phyloP scores from a whole-genome alignment of 257 asterid genomes.

The Solanum virginianum region DNA sequence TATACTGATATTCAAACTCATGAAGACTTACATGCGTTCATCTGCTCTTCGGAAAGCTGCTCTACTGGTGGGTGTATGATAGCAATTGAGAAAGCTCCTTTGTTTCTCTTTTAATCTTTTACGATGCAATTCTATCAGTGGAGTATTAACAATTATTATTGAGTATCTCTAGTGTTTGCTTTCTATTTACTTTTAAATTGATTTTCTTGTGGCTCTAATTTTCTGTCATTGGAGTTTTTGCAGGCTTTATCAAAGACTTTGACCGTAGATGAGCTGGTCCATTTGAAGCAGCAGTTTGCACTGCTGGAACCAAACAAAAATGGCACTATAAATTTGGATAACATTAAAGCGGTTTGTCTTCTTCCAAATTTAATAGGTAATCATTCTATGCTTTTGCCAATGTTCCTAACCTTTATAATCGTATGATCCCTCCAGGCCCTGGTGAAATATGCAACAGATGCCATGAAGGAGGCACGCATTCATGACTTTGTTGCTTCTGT shows the following conservation, averaged over 20 bases:
- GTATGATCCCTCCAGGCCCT: slow-evolving; percentile 40
- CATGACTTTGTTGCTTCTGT: slow-evolving; percentile 79
- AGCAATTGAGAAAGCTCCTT: not conserved
- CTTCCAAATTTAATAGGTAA: not conserved
- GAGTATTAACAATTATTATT: not conserved
- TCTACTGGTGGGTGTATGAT: slow-evolving; percentile 34
- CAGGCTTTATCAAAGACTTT: slow-evolving; percentile 42
- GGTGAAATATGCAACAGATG: slow-evolving; percentile 60
- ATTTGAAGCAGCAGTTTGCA: slow-evolving; percentile 36
- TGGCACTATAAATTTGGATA: slow-evolving; percentile 38
- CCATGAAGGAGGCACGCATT: slow-evolving; percentile 75
- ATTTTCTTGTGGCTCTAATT: not conserved
- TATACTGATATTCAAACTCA: slow-evolving; percentile 61
- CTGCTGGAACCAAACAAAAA: slow-evolving; percentile 38
- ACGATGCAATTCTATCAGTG: not conserved
- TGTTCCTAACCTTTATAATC: not conserved
- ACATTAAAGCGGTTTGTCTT: slow-evolving; percentile 25
- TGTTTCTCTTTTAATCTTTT: not conserved
- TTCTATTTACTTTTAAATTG: not conserved
- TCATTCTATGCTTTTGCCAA: not conserved
- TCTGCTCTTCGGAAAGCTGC: slow-evolving; percentile 95
- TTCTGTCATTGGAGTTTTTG: not conserved
- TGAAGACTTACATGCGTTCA: slow-evolving; percentile 85
- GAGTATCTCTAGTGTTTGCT: not conserved
- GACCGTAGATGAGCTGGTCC: slow-evolving; percentile 29